Percentiles rank a stretch among this genome's conserved stretches.
Conservation (phyloP, 2,329 filamentous ascomycete genomes). For the Fusarium graminum region DNA sequence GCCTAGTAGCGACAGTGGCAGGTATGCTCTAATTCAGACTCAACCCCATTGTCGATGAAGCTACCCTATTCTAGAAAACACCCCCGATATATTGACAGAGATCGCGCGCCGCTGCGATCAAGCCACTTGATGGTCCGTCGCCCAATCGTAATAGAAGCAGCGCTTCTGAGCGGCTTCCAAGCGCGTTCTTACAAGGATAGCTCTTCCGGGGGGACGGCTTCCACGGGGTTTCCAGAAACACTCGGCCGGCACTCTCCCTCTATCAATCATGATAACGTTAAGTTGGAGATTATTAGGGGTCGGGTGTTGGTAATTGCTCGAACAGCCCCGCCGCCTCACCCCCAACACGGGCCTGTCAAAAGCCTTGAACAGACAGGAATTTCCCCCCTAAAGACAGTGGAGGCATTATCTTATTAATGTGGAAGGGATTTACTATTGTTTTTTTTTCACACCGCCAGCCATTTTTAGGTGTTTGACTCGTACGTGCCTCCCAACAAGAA, state of each 20-base stretch:
- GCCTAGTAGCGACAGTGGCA: background rate
- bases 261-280: conserved; percentile 1
- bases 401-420: conserved; percentile 15
- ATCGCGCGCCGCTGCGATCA: conserved; percentile 41
- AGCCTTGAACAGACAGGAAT: background rate
- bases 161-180: conserved; percentile 44
- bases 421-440: conserved; percentile 15
- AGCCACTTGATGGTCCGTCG: conserved; percentile 22
- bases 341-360: conserved; percentile 33
- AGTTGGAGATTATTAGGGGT: conserved; percentile 7
- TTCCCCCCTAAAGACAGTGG: conserved; percentile 19
- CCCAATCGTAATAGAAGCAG: conserved; percentile 28
- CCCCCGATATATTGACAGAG: conserved; percentile 37
- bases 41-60: conserved; percentile 26
- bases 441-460: conserved; percentile 21
- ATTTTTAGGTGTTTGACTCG: conserved; percentile 9
- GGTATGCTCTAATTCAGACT: conserved; percentile 15
- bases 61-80: conserved; percentile 47
- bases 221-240: conserved; percentile 45
- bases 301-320: conserved; percentile 16
- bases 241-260: conserved; percentile 38
- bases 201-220: conserved; percentile 20
- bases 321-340: conserved; percentile 20
- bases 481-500: background rate
- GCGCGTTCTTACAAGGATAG: conserved; percentile 45